Percentiles rank a stretch among this genome's conserved stretches.
Evolutionary conservation across 176 grass and related monocot genomes (phyloP).

Genomic region (Echinochloa phyllopogon): DNA sequence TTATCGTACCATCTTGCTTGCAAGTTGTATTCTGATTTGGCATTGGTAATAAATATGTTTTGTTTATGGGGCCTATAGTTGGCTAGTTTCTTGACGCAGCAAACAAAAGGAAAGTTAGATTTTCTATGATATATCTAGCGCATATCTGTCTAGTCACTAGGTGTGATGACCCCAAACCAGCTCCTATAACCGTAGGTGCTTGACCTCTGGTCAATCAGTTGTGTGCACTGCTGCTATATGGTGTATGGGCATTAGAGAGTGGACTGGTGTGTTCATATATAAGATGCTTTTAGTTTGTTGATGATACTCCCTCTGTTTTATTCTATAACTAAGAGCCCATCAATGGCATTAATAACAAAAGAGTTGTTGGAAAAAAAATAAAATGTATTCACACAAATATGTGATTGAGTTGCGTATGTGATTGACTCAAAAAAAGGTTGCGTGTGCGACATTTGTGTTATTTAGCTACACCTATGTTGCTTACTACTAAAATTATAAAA

Average conservation of each 20-base stretch:
- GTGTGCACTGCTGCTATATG: background rate
- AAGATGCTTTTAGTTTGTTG: too few relatives aligned
- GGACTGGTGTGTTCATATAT: background rate
- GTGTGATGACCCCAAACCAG: background rate
- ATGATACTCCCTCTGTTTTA: background rate
- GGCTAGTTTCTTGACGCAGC: background rate
- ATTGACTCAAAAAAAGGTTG: too few relatives aligned
- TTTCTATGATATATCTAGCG: slow-evolving; percentile 16
- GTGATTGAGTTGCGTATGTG: too few relatives aligned
- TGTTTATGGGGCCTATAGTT: background rate
- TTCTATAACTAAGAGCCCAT: background rate
- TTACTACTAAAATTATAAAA: too few relatives aligned
- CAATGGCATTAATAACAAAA: too few relatives aligned
- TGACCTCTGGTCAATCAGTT: background rate
- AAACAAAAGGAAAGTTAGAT: slow-evolving; percentile 6
- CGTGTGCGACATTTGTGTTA: too few relatives aligned
- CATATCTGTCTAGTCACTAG: slow-evolving; percentile 27
- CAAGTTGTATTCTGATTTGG: background rate
- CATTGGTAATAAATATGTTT: slow-evolving; percentile 4
- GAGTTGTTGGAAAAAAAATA: too few relatives aligned
- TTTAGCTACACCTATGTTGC: too few relatives aligned
- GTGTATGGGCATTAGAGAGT: background rate
- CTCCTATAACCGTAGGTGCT: slow-evolving; percentile 1
- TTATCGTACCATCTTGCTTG: background rate
- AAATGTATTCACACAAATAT: too few relatives aligned